Conservation (phyloP, 2,329 filamentous ascomycete genomes). For the Cryphonectria naterciae region DNA sequence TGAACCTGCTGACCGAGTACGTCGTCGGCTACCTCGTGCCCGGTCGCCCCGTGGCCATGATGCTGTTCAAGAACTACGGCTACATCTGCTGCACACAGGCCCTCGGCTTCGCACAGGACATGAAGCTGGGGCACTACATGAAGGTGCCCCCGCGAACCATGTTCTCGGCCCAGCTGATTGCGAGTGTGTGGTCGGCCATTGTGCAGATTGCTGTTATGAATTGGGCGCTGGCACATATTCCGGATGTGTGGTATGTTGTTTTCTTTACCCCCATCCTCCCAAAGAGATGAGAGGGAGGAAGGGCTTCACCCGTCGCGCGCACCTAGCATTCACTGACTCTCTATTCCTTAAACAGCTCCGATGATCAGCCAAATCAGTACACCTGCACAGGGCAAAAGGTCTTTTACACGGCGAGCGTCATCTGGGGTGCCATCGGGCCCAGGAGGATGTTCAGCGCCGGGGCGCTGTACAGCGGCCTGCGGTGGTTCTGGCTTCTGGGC, state of each 20-base stretch:
- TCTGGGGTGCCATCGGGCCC: conserved; percentile 76
- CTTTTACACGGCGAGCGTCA: conserved; percentile 70
- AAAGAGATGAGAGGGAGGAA: too few relatives aligned
- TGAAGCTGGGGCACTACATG: conserved; percentile 74
- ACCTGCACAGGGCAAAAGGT: conserved; percentile 59
- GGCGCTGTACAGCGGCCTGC: conserved; percentile 65
- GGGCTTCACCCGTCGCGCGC: too few relatives aligned
- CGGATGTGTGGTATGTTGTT: conserved; percentile 55
- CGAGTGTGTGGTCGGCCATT: conserved; percentile 64
- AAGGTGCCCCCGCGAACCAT: conserved; percentile 64
- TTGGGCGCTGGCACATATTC: conserved; percentile 66
- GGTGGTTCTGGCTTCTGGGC: conserved; percentile 75
- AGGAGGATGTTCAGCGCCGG: conserved; percentile 68
- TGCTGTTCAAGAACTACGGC: conserved; percentile 78
- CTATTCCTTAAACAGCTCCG: conserved; percentile 32
- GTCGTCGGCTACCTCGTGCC: conserved; percentile 75
- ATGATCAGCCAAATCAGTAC: conserved; percentile 58
- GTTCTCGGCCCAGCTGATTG: conserved; percentile 63
- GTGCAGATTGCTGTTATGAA: conserved; percentile 69
- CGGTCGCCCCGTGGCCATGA: conserved; percentile 71
- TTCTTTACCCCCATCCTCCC: not conserved
- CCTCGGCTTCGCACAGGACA: conserved; percentile 66
- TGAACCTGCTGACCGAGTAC: conserved; percentile 75
- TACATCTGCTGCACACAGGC: conserved; percentile 71
- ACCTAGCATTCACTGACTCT: not conserved